Conservation (phyloP, 2,329 filamentous ascomycete genomes). For the Rhynchosporium agropyri region DNA sequence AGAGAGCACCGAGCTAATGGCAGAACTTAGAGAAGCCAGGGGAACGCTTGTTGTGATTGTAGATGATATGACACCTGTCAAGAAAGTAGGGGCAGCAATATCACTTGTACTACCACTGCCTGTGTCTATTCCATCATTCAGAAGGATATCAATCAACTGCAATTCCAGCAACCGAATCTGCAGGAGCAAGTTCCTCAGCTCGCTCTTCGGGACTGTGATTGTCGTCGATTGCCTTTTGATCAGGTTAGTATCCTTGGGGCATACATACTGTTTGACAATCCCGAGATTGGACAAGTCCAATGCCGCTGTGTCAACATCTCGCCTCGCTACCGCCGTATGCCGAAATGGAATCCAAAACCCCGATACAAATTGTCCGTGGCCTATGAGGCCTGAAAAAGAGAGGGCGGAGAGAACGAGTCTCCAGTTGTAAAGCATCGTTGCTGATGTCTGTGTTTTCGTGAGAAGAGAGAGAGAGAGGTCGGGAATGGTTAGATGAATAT, state of each 20-base stretch:
- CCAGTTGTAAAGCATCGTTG: slow-evolving; percentile 18
- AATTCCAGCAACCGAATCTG: slow-evolving; percentile 18
- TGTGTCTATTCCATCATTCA: neutral
- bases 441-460: neutral
- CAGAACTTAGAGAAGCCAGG: slow-evolving; percentile 4
- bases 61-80: neutral
- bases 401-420: slow-evolving; percentile 16
- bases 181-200: slow-evolving; percentile 16
- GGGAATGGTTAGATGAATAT: neutral
- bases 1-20: slow-evolving; percentile 2
- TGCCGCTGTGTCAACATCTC: neutral
- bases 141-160: slow-evolving; percentile 13
- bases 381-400: slow-evolving; percentile 15
- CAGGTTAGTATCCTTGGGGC: slow-evolving; percentile 22
- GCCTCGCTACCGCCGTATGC: slow-evolving; percentile 5
- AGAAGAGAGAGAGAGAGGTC: neutral
- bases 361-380: neutral
- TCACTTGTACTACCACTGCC: slow-evolving; percentile 8
- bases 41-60: slow-evolving; percentile 11
- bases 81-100: neutral
- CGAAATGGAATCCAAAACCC: slow-evolving; percentile 17
- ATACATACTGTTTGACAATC: slow-evolving; percentile 28
- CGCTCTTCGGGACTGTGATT: slow-evolving; percentile 19
- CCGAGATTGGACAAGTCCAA: slow-evolving; percentile 16
- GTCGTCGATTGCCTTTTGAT: slow-evolving; percentile 19